Base-by-base conservation (phyloP, 129 eudicot species). In the Artemisia annua region DNA sequence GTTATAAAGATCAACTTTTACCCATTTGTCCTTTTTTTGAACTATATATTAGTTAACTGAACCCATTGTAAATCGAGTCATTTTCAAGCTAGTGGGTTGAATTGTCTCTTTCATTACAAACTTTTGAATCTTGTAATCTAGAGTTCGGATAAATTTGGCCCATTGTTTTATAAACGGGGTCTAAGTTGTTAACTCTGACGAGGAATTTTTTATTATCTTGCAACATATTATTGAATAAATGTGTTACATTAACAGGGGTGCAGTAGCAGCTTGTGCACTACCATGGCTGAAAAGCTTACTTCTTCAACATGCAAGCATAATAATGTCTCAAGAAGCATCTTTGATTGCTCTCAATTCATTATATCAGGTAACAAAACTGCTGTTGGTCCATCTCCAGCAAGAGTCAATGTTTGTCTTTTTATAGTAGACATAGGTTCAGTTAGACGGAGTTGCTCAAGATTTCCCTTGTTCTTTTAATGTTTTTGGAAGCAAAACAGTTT, bases 261-360 rank as follows among this genome's bases (percentile, higher is more conserved):
- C 97, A 32, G 89, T 94, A 7, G 63, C 90, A 71, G 93, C 87
- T 58, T 88, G 93, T 88, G 85, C 96, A 14, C 76, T 94, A 53
- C 96, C 98, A 43, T 94, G 98, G 98, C 91, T 94, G 53, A 86
- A 81, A 81, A 88, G 98, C 69, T 80, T 94, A 71, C 91, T 94
- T 77, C 96, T 94, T 83, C 97, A 87, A 75, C 98, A 94, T 71
- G 81, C 98, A 13, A 85, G 97, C 79, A 81, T 78, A 71, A 88
- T 94, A 26, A 87, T 90, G 88, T 94, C 97, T 43, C 98, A 90
- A 60, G 98, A 94, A 55, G 84, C 97, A 75, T 94, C 98, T 44
- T 76, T 94, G 61, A 74, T 81, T 43, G 89, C 96, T 17, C 88
- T 94, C 66, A 88, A 90, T 83, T 85, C 98, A 12, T 75, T 94